Evolutionary conservation across 73 alveolate genomes (phyloP).

Genomic region (Symbiodinium natans): DNA sequence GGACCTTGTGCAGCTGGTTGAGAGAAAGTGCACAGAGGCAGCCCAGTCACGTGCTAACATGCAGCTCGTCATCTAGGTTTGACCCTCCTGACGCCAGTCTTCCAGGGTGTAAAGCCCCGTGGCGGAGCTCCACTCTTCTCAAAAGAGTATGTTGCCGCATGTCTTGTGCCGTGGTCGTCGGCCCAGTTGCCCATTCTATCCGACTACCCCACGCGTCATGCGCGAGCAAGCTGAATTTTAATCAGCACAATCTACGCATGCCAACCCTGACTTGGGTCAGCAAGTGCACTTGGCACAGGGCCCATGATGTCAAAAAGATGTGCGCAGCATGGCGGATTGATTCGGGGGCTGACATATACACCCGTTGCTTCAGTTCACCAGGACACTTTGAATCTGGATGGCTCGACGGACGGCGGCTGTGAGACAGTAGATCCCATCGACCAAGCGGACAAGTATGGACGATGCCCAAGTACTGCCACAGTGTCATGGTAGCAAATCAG

Average conservation of each 20-base stretch:
- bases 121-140: not conserved
- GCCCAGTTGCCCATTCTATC: not conserved
- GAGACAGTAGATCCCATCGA: slow-evolving; percentile 68
- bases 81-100: not conserved
- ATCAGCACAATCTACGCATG: not conserved
- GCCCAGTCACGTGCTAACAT: not conserved
- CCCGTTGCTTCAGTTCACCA: too few species aligned
- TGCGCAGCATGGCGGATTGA: too few species aligned
- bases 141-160: too few species aligned
- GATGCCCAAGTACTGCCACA: slow-evolving; percentile 49
- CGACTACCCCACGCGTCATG: not conserved
- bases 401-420: slow-evolving; percentile 83
- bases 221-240: not conserved
- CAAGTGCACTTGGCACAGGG: not conserved
- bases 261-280: not conserved
- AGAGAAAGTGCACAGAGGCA: not conserved
- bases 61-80: not conserved
- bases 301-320: not conserved
- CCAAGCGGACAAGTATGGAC: slow-evolving; percentile 1
- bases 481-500: slow-evolving; percentile 16
- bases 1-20: not conserved
- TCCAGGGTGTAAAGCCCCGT: not conserved
- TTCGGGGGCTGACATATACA: too few species aligned
- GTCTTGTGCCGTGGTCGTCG: not conserved
- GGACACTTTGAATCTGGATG: slow-evolving; percentile 66